A percentile compares a stretch with the other conserved stretches of the same genome.
These are phyloP conservation scores for Papiliotrema terrestris DNA, from an alignment of 1,284 basidiomycete species.

Conservation along the genomic window DNA sequence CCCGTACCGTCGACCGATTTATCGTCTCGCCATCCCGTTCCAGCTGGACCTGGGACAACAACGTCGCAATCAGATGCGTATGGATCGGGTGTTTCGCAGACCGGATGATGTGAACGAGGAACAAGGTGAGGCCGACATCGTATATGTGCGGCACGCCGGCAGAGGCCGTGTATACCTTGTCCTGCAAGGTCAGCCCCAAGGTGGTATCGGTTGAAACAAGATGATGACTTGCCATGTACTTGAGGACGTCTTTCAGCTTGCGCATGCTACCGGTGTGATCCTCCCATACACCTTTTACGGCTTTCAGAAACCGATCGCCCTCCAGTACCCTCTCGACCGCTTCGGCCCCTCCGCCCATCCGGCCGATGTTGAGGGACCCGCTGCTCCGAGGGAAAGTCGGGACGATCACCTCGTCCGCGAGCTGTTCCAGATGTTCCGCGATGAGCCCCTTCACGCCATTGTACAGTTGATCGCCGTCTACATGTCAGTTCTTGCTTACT, in stretches of 20 bases:
- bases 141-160: constrained; percentile 73
- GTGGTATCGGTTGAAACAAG: neutral
- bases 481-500: neutral
- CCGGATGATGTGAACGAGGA: constrained; percentile 77
- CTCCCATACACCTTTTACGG: constrained; percentile 84
- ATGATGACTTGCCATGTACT: constrained; percentile 77
- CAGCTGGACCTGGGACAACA: constrained; percentile 81
- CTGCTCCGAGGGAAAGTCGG: constrained; percentile 69
- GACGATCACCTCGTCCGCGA: constrained; percentile 72
- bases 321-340: constrained; percentile 54
- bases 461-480: constrained; percentile 76
- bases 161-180: constrained; percentile 74
- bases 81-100: constrained; percentile 65
- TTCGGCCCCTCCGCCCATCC: constrained; percentile 38
- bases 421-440: constrained; percentile 72
- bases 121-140: constrained; percentile 79
- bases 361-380: constrained; percentile 34
- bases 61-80: constrained; percentile 72
- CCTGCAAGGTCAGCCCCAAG: constrained; percentile 54
- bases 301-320: constrained; percentile 79
- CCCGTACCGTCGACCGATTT: constrained; percentile 84
- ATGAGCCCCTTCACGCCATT: constrained; percentile 79
- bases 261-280: constrained; percentile 88
- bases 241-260: constrained; percentile 84
- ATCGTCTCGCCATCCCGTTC: constrained; percentile 90